Percentiles rank a stretch among this genome's conserved stretches.
Conservation (phyloP, 1,139 yeast genomes). For the Blastobotrys raffinosifermentans region DNA sequence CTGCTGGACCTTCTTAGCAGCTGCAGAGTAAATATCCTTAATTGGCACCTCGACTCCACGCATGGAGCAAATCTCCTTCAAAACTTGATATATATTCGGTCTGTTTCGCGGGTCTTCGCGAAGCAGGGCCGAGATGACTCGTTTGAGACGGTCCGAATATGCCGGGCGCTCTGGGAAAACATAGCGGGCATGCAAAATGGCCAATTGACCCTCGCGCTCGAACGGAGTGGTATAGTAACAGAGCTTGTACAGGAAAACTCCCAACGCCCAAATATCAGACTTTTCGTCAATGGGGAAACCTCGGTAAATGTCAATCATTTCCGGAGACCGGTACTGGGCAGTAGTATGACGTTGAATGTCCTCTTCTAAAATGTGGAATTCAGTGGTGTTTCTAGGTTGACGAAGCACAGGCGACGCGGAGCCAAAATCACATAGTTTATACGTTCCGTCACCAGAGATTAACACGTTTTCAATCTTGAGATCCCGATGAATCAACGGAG, state of each 20-base stretch:
- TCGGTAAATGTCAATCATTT: constrained; percentile 84
- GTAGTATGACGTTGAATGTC: constrained; percentile 91
- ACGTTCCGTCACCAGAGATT: constrained; percentile 64
- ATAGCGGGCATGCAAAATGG: constrained; percentile 57
- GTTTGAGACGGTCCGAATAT: constrained; percentile 35
- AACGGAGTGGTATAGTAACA: constrained; percentile 95
- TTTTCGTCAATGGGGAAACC: constrained; percentile 91
- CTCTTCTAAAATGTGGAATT: constrained; percentile 62
- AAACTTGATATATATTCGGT: constrained; percentile 82
- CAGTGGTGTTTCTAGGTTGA: constrained; percentile 61
- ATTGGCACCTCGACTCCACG: constrained; percentile 52
- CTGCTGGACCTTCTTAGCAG: constrained; percentile 16
- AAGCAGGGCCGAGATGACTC: constrained; percentile 66
- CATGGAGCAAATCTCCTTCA: constrained; percentile 60
- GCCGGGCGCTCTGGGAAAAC: constrained; percentile 46
- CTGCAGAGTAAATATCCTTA: constrained; percentile 22
- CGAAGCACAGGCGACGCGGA: constrained; percentile 69
- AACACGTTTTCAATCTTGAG: constrained; percentile 92
- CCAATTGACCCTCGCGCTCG: constrained; percentile 65
- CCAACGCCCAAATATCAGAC: constrained; percentile 95
- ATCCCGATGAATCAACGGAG: constrained; percentile 86
- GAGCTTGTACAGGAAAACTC: constrained; percentile 81
- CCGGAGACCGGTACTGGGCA: constrained; percentile 96
- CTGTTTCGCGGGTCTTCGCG: constrained; percentile 75
- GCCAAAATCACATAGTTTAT: constrained; percentile 91